Evolutionary conservation across 208 protist genomes (phyloP).

Genomic region (Crithidia bombi): DNA sequence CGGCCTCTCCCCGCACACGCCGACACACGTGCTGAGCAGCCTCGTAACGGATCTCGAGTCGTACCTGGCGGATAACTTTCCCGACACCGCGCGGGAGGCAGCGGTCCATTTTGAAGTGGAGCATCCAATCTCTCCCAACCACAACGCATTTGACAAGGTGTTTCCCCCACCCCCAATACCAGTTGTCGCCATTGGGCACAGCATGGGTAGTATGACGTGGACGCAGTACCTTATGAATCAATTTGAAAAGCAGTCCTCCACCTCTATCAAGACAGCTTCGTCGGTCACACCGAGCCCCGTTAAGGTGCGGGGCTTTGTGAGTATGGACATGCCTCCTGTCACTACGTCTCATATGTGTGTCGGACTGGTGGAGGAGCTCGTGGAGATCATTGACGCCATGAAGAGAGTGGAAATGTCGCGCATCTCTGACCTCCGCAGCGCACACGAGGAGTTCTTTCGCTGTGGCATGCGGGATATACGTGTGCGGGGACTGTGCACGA

Average conservation of each 20-base stretch:
- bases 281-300: not conserved
- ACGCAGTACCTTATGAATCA: constrained; percentile 53
- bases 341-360: constrained; percentile 29
- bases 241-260: not conserved
- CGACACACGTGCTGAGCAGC: constrained; percentile 41
- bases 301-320: constrained; percentile 41
- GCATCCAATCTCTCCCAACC: not conserved
- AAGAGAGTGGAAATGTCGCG: constrained; percentile 38
- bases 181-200: constrained; percentile 63
- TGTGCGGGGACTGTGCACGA: constrained; percentile 54
- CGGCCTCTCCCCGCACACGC: constrained; percentile 55
- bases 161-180: no score
- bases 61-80: constrained; percentile 33
- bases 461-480: constrained; percentile 47
- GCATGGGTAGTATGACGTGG: constrained; percentile 68
- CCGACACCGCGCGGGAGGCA: not conserved
- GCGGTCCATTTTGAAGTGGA: not conserved
- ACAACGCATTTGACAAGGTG: no score
- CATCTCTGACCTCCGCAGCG: constrained; percentile 49
- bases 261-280: not conserved
- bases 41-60: constrained; percentile 42
- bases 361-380: constrained; percentile 36
- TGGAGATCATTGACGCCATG: constrained; percentile 46
- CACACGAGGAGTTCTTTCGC: constrained; percentile 58
- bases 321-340: constrained; percentile 67